These are phyloP conservation scores for Neoboletus brunneissimus DNA, from an alignment of 768 basidiomycete species.

Conservation along the genomic window DNA sequence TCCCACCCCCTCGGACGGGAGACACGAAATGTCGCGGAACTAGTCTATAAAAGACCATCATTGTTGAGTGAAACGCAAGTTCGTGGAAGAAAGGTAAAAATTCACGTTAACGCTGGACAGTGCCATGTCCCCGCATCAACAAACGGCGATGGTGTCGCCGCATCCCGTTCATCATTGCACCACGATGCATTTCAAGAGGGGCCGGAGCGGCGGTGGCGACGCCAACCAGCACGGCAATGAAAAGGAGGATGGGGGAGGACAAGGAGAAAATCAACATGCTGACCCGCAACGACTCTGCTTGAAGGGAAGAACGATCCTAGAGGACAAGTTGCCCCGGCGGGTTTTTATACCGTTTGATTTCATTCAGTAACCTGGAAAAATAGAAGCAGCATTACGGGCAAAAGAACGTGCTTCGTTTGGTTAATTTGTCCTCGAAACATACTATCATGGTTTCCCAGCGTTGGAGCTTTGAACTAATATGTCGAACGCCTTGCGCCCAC, in stretches of 20 bases:
- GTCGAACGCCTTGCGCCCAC: background rate
- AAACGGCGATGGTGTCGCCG: background rate
- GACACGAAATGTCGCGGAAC: background rate
- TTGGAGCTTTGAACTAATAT: background rate
- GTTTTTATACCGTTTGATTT: slow-evolving; percentile 4
- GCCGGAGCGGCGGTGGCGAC: slow-evolving; percentile 1
- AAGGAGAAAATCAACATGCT: slow-evolving; percentile 5
- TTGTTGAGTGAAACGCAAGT: background rate
- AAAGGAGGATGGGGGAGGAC: background rate
- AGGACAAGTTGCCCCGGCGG: background rate
- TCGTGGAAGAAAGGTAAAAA: background rate
- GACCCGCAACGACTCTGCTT: background rate
- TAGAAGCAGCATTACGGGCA: background rate
- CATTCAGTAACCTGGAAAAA: background rate
- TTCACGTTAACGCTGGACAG: background rate
- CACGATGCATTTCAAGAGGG: background rate
- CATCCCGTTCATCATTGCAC: background rate
- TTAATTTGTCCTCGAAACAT: background rate
- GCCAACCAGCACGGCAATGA: background rate
- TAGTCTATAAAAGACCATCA: background rate
- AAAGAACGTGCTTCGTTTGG: background rate
- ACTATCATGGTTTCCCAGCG: background rate
- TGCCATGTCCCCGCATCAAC: background rate
- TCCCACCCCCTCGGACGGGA: background rate
- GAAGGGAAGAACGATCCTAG: background rate